Percentiles rank a stretch among this genome's conserved stretches.
Conservation (phyloP, 441 rosid species). For the Mallotus japonicus region DNA sequence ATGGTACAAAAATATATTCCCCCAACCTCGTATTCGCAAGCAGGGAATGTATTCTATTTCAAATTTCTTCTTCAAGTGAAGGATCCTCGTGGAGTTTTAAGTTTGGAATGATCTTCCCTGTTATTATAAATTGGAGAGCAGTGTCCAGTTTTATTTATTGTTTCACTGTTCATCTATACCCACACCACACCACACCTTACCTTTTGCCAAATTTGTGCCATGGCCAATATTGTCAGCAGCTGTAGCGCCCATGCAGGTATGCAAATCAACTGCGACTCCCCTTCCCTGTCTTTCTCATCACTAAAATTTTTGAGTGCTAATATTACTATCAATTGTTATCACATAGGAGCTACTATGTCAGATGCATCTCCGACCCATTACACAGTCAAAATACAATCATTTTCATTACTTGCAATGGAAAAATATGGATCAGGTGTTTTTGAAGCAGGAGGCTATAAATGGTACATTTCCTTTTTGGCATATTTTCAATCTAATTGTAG, state of each 20-base stretch:
- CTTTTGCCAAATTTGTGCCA: neutral
- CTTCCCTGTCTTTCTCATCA: too few relatives aligned
- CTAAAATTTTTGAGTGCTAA: too few relatives aligned
- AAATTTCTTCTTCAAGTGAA: neutral
- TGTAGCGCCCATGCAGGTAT: neutral
- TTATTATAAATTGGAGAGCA: neutral
- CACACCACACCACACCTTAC: neutral
- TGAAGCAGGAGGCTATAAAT: constrained; percentile 71
- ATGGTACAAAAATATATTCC: neutral
- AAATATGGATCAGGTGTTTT: constrained; percentile 60
- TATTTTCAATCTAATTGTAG: neutral
- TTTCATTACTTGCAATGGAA: constrained; percentile 42
- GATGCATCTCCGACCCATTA: constrained; percentile 14
- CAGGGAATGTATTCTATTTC: constrained; percentile 1
- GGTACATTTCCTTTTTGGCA: constrained; percentile 32
- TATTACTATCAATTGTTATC: too few relatives aligned
- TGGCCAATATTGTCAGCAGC: neutral
- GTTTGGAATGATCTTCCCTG: constrained; percentile 1
- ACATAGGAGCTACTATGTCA: neutral
- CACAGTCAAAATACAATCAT: constrained; percentile 23
- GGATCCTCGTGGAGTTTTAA: neutral
- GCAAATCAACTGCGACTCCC: neutral
- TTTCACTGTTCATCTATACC: neutral
- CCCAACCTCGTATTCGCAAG: neutral
- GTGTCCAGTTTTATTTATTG: neutral